Base-by-base conservation (phyloP, 2,329 filamentous ascomycete genomes). In the Trichoderma guizhouense region DNA sequence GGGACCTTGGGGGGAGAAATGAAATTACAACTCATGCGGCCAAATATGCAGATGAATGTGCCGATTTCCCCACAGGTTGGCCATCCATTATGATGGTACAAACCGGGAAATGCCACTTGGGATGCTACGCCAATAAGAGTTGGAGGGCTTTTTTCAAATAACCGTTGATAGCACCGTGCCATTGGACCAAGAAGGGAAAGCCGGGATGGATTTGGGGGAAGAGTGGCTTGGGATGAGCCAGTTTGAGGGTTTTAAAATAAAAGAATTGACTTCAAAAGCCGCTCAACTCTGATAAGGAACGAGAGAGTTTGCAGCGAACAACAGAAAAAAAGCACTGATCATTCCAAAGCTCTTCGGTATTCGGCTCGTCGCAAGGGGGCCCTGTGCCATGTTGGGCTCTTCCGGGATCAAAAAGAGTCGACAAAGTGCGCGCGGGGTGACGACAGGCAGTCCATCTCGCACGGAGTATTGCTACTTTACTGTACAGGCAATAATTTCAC, bases 91-190 rank as follows among this genome's bases (percentile, higher is more conserved):
- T 51, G 68, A 64, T 55, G 11, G 47, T 32, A 61, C 39, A 58
- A 69, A 63, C 32, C 39, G 30, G 43, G 68, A 55, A 70, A 62
- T 39, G 34, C 43, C 26, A 62, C 58, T 32, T 64, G 43, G 39
- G 58, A 64, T 57, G 43, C 58, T 64, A 63, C 58, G n/a, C 58
- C 24, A 39, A 36, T 36, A 69, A 32, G 32, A 36, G 68, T 21
- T 39, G 68, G 58, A 69, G 57, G 55, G 66, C 39, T 30, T 61
- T 69, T 69, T 69, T 51, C 55, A 60, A 69, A 60, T 61, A 69
- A 34, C 65, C 65, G 55, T 69, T 30, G 65, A 69, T 69, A 69
- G 55, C 55, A 69, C 65, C 34, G 65, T 69, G 34, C 26, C 51
- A 60, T 69, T 47, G 28, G 65, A 51, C 26, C 36, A 21, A 51